Evolutionary conservation across 2,329 filamentous ascomycete genomes (phyloP).

Genomic region (Harringtonia aguacate): DNA sequence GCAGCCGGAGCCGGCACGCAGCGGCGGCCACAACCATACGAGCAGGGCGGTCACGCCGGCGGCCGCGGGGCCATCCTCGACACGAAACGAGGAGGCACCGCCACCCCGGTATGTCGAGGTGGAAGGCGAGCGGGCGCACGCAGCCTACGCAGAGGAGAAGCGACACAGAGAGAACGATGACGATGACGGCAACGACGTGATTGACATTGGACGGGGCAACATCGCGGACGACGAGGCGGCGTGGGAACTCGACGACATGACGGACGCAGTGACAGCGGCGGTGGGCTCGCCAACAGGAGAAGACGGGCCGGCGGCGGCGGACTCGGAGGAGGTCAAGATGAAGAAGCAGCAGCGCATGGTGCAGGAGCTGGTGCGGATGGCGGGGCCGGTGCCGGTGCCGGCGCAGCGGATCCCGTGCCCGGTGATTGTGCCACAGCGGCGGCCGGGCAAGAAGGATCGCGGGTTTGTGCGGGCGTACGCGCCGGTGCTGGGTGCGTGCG

Average conservation of each 20-base stretch:
- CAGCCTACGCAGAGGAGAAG: conserved; percentile 2
- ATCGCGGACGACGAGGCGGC: conserved; percentile 12
- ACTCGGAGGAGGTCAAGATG: conserved; percentile 9
- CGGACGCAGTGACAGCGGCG: conserved; percentile 8
- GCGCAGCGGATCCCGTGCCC: conserved; percentile 17
- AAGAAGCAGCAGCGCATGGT: conserved; percentile 12
- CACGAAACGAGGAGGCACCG: too few relatives aligned
- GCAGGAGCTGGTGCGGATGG: conserved; percentile 11
- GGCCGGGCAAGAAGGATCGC: conserved; percentile 22
- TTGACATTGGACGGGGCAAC: conserved; percentile 3
- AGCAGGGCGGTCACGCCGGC: too few relatives aligned
- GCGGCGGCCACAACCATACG: neutral
- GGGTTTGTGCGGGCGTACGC: conserved; percentile 29
- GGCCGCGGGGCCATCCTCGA: too few relatives aligned
- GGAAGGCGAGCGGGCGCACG: conserved; percentile 4
- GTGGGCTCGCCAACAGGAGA: neutral
- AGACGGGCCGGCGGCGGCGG: neutral
- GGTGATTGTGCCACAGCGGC: conserved; percentile 27
- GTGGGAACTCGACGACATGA: conserved; percentile 17
- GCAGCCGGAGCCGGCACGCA: neutral
- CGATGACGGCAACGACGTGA: too few relatives aligned
- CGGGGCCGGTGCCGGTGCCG: conserved; percentile 11
- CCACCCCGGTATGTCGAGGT: conserved; percentile 8
- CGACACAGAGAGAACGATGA: conserved; percentile 1
- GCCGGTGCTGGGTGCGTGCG: conserved; percentile 20